These are phyloP conservation scores for Coemansia sp. DNA, from an alignment of 192 early-diverging fungal genomes.

Conservation along the genomic window DNA sequence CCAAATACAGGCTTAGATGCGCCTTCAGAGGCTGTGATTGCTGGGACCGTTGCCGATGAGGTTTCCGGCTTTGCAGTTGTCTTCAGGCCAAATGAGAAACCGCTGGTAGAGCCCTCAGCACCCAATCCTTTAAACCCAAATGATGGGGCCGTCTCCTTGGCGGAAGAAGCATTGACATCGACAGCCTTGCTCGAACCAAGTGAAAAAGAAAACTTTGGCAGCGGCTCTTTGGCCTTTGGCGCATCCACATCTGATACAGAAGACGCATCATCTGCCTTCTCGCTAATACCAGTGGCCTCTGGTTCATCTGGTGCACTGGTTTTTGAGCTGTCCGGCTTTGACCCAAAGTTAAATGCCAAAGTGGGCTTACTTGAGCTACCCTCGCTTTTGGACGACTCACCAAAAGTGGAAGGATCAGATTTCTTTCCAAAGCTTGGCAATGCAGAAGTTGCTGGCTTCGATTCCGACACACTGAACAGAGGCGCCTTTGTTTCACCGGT, in stretches of 20 bases:
- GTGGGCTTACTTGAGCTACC: conserved; percentile 13
- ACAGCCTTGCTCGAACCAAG: conserved; percentile 13
- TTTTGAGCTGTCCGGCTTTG: not conserved
- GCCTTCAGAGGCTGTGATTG: not conserved
- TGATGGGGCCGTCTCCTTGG: conserved; percentile 4
- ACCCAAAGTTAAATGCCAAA: conserved; percentile 8
- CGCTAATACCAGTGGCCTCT: not conserved
- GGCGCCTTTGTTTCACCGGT: conserved; percentile 7
- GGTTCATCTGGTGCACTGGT: not conserved
- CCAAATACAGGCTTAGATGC: conserved; percentile 23
- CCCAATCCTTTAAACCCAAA: not conserved
- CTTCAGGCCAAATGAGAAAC: conserved; percentile 7
- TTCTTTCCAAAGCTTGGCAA: conserved; percentile 18
- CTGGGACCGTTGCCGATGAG: not conserved
- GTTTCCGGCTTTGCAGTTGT: not conserved
- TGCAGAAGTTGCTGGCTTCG: not conserved
- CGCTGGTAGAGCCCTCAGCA: not conserved
- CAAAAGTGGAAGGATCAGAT: not conserved
- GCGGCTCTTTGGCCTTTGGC: not conserved
- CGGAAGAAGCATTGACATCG: not conserved
- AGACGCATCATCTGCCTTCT: not conserved
- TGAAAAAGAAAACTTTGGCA: conserved; percentile 16
- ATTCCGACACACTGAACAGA: not conserved
- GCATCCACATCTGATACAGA: not conserved
- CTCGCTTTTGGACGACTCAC: conserved; percentile 4